Evolutionary conservation across 805 yeast genomes (phyloP).

Genomic region (Ogataea nonfermentans): DNA sequence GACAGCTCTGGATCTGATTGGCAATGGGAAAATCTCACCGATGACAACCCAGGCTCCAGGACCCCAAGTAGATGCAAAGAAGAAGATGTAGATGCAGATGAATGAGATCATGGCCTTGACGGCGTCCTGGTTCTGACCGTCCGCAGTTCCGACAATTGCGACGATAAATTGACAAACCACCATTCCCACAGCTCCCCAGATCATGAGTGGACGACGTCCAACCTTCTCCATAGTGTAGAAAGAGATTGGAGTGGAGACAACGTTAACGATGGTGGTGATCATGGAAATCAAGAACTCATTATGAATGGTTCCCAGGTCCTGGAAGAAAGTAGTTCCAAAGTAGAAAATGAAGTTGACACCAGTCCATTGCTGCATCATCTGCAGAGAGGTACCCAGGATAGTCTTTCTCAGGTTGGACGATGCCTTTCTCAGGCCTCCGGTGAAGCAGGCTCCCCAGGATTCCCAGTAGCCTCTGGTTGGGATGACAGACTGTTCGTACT

Average conservation of each 20-base stretch:
- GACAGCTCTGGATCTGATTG: conserved; percentile 72
- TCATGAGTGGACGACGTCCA: conserved; percentile 55
- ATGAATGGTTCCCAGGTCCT: conserved; percentile 44
- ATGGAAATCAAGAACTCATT: conserved; percentile 53
- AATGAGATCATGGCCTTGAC: conserved; percentile 39
- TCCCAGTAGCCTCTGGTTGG: conserved; percentile 37
- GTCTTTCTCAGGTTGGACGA: conserved; percentile 43
- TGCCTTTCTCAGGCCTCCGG: conserved; percentile 36
- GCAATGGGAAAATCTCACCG: conserved; percentile 66
- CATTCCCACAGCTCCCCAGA: conserved; percentile 52
- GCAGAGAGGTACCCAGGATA: conserved; percentile 42
- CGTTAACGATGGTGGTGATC: conserved; percentile 53
- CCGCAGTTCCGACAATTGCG: conserved; percentile 40
- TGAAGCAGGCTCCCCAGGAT: conserved; percentile 46
- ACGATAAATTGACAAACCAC: conserved; percentile 56
- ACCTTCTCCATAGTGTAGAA: conserved; percentile 51
- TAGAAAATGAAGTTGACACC: conserved; percentile 77
- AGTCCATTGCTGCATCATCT: conserved; percentile 68
- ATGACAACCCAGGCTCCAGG: conserved; percentile 70
- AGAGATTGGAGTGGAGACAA: conserved; percentile 53
- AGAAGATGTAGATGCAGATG: conserved; percentile 62
- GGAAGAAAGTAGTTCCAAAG: conserved; percentile 69
- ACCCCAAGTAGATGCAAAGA: conserved; percentile 85
- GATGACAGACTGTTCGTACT: conserved; percentile 39
- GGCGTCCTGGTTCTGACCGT: conserved; percentile 28